Conservation (phyloP, 1,284 basidiomycete species). For the Wallemia hederae region DNA sequence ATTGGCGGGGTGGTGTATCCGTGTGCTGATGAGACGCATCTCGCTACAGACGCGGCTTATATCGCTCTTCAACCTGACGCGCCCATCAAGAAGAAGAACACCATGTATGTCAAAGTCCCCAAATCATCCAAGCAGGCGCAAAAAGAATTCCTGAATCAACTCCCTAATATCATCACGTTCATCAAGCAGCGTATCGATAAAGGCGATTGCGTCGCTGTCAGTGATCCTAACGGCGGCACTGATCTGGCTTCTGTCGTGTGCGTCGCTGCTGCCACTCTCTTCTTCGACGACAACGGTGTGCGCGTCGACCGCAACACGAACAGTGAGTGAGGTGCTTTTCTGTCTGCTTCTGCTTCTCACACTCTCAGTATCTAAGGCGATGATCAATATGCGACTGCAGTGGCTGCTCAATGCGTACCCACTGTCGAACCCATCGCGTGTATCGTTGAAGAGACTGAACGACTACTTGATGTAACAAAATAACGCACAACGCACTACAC, state of each 20-base stretch:
- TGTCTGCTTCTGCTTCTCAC: neutral
- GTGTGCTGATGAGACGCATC: neutral
- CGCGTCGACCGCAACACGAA: neutral
- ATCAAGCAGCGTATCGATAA: neutral
- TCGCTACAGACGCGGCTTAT: neutral
- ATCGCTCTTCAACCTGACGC: neutral
- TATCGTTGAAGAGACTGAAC: neutral
- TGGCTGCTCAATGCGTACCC: neutral
- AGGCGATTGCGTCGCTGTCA: neutral
- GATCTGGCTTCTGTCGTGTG: neutral
- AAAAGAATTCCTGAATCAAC: neutral
- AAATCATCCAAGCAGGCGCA: constrained; percentile 1
- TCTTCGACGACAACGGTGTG: neutral
- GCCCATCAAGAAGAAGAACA: neutral
- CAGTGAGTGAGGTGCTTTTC: neutral
- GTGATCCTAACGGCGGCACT: neutral
- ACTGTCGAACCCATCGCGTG: neutral
- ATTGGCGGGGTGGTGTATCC: neutral
- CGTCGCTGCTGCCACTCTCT: neutral
- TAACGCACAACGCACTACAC: too few species aligned
- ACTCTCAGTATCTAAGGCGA: neutral
- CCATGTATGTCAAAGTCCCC: neutral
- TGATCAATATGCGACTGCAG: neutral
- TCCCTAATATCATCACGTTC: neutral
- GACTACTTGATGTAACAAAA: neutral